Conservation (phyloP, 2,329 filamentous ascomycete species). For the Arachnopeziza araneosa region DNA sequence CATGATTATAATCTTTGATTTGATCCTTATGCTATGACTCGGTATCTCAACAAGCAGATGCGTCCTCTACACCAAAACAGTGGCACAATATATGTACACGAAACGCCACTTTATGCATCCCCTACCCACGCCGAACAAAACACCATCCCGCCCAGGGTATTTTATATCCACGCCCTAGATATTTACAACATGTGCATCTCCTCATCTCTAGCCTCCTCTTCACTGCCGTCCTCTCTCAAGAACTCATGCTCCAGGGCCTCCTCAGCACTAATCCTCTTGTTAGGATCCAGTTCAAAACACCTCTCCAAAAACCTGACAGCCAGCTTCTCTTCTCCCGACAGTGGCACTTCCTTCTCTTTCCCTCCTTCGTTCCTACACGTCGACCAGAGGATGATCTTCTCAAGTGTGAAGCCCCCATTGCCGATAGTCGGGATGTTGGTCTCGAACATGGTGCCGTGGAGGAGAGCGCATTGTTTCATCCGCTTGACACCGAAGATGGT, state of each 20-base stretch:
- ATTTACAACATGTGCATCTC: conserved; percentile 41
- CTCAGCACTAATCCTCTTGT: conserved; percentile 65
- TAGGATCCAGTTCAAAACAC: conserved; percentile 73
- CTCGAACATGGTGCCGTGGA: conserved; percentile 90
- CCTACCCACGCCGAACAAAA: background rate
- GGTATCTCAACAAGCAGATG: conserved; percentile 1
- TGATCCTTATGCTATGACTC: conserved; percentile 3
- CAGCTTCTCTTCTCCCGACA: conserved; percentile 63
- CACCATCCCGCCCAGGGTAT: background rate
- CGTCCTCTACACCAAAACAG: background rate
- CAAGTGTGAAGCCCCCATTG: conserved; percentile 75
- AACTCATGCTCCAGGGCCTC: conserved; percentile 72
- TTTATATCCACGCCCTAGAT: conserved; percentile 11
- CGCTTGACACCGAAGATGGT: conserved; percentile 83
- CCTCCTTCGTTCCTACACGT: conserved; percentile 67
- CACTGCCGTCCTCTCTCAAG: conserved; percentile 44
- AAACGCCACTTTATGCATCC: conserved; percentile 2
- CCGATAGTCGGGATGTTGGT: conserved; percentile 89
- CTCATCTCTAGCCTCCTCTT: conserved; percentile 37
- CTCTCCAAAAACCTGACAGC: conserved; percentile 66
- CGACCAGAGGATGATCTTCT: conserved; percentile 95
- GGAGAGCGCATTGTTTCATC: conserved; percentile 75
- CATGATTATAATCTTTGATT: conserved; percentile 2
- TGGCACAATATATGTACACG: conserved; percentile 1
- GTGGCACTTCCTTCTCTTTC: conserved; percentile 42